Conservation (phyloP, 306 rosid species). For the Vigna hirtella region DNA sequence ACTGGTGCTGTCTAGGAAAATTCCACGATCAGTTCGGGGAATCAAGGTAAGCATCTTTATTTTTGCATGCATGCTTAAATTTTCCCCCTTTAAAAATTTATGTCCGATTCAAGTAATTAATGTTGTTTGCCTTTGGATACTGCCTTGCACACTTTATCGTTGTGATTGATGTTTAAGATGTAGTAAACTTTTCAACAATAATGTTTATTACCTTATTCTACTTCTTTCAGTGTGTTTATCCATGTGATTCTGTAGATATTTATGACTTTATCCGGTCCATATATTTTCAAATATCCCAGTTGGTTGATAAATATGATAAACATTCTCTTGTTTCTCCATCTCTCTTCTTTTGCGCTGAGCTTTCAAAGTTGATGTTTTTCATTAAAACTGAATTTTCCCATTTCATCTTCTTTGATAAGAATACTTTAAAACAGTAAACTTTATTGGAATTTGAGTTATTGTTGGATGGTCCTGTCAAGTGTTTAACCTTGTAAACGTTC, state of each 20-base stretch:
- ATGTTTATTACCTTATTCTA: neutral
- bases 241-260: slow-evolving; percentile 10
- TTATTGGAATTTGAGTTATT: slow-evolving; percentile 14
- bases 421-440: neutral
- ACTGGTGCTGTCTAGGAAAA: slow-evolving; percentile 91
- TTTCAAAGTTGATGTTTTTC: slow-evolving; percentile 6
- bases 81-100: slow-evolving; percentile 4
- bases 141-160: neutral
- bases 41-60: slow-evolving; percentile 62
- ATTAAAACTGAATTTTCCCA: neutral
- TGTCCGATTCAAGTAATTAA: neutral
- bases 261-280: slow-evolving; percentile 1
- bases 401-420: neutral
- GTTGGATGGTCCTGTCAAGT: slow-evolving; percentile 17
- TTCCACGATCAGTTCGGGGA: slow-evolving; percentile 86
- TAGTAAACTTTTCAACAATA: neutral
- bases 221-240: slow-evolving; percentile 9
- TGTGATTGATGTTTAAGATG: slow-evolving; percentile 6
- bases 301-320: neutral
- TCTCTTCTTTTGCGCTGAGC: neutral
- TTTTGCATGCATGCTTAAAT: slow-evolving; percentile 5
- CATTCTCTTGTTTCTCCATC: slow-evolving; percentile 10
- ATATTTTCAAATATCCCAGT: neutral
- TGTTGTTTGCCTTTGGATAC: neutral
- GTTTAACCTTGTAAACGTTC: slow-evolving; percentile 25